These are phyloP conservation scores for Gilbertella persicaria DNA, from an alignment of 371 early-diverging fungal genomes.

Conservation along the genomic window DNA sequence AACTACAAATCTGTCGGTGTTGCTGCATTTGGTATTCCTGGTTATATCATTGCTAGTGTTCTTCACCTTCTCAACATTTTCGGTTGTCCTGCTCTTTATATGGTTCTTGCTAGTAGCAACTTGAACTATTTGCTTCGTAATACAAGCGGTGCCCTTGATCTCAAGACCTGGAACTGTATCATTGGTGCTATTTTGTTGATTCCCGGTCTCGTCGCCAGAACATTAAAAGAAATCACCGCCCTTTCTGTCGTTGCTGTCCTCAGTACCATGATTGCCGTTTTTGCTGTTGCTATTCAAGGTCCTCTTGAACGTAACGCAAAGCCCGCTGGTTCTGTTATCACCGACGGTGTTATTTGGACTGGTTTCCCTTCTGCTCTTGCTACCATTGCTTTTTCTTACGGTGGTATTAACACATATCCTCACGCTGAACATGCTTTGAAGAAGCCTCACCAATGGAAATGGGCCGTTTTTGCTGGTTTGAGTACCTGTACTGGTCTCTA, in stretches of 20 bases:
- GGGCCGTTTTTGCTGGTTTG: conserved; percentile 63
- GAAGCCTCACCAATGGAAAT: conserved; percentile 72
- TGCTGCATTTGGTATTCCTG: conserved; percentile 64
- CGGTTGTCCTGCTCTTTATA: conserved; percentile 77
- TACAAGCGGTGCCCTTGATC: conserved; percentile 29
- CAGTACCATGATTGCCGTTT: conserved; percentile 53
- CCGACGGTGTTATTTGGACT: conserved; percentile 41
- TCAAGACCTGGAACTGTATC: conserved; percentile 62
- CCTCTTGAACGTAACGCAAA: conserved; percentile 31
- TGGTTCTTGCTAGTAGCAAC: conserved; percentile 74
- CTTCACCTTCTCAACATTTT: conserved; percentile 70
- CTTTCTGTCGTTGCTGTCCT: conserved; percentile 49
- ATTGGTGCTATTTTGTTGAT: conserved; percentile 65
- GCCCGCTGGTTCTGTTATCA: conserved; percentile 18
- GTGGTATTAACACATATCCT: conserved; percentile 45
- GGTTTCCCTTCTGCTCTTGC: conserved; percentile 55
- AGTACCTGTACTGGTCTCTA: conserved; percentile 71
- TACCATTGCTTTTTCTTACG: conserved; percentile 56
- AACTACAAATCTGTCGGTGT: conserved; percentile 65
- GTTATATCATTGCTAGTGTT: conserved; percentile 60
- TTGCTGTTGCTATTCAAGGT: conserved; percentile 42
- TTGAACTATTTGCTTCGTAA: conserved; percentile 51
- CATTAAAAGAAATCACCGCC: conserved; percentile 78
- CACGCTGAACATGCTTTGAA: conserved; percentile 80
- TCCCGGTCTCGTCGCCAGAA: conserved; percentile 71